These are phyloP conservation scores for Rutstroemia sp. DNA, from an alignment of 2,329 filamentous ascomycete species.

Conservation along the genomic window DNA sequence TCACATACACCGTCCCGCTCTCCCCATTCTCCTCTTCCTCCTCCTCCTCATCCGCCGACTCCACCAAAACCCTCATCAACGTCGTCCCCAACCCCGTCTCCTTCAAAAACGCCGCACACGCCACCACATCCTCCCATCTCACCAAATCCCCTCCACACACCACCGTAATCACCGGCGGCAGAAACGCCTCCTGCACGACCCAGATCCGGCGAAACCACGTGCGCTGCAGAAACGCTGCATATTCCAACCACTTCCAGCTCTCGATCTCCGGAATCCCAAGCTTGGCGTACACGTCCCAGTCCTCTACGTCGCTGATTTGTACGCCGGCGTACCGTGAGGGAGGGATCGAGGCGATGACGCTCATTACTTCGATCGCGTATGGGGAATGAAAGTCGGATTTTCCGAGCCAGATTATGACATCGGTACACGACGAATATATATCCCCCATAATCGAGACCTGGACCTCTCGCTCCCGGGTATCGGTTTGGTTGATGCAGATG, in stretches of 20 bases:
- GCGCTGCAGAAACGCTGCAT: slow-evolving; percentile 11
- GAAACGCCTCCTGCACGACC: slow-evolving; percentile 13
- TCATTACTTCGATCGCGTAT: slow-evolving; percentile 3
- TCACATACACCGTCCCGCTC: not conserved
- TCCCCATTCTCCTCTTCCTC: not conserved
- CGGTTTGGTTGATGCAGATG: slow-evolving; percentile 14
- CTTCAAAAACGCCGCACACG: slow-evolving; percentile 7
- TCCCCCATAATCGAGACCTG: slow-evolving; percentile 13
- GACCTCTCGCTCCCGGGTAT: slow-evolving; percentile 3
- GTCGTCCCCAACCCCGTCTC: slow-evolving; percentile 8
- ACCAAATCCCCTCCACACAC: slow-evolving; percentile 5
- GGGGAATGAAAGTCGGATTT: not conserved
- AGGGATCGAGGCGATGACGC: not conserved
- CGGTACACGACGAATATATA: slow-evolving; percentile 8
- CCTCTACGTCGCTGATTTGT: slow-evolving; percentile 1
- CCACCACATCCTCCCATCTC: slow-evolving; percentile 3
- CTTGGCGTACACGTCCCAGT: not conserved
- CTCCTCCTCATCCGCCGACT: not conserved
- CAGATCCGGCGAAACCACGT: slow-evolving; percentile 13
- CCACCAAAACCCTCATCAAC: slow-evolving; percentile 6
- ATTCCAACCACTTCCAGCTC: slow-evolving; percentile 7
- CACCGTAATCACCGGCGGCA: slow-evolving; percentile 4
- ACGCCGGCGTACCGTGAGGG: not conserved
- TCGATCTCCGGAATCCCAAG: slow-evolving; percentile 7
- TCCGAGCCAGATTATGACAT: slow-evolving; percentile 13